A percentile compares a stretch with the other conserved stretches of the same genome.
Evolutionary conservation across 2,329 filamentous ascomycete species (phyloP).

Genomic region (Cladobotryum protrusum): DNA sequence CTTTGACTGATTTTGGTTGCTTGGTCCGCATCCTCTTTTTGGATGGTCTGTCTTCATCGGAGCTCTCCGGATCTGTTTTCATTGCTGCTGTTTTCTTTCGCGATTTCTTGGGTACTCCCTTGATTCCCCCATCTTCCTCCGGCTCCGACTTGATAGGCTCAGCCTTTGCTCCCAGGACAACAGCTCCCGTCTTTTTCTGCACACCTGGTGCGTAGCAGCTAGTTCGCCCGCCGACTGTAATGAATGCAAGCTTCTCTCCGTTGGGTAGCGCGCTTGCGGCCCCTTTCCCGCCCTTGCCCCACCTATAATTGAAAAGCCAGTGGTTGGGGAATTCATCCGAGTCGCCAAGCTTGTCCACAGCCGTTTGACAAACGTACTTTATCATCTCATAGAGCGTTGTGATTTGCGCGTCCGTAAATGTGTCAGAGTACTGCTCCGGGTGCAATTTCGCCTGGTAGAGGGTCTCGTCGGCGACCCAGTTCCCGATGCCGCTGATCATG

Average conservation of each 20-base stretch:
- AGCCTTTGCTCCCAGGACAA: conserved; percentile 38
- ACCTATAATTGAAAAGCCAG: conserved; percentile 85
- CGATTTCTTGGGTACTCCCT: conserved; percentile 17
- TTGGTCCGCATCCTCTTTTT: conserved; percentile 21
- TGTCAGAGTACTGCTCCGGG: conserved; percentile 87
- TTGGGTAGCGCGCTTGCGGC: conserved; percentile 64
- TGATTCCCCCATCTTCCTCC: conserved; percentile 19
- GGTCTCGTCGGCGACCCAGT: conserved; percentile 95
- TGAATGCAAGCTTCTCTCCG: conserved; percentile 75
- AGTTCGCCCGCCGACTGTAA: conserved; percentile 86
- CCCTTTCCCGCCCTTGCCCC: conserved; percentile 82
- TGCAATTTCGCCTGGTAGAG: conserved; percentile 85
- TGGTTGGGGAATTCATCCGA: conserved; percentile 76
- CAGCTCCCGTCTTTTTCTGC: conserved; percentile 68
- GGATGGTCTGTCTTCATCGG: conserved; percentile 19
- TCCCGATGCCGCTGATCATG: conserved; percentile 86
- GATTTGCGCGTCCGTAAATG: conserved; percentile 67
- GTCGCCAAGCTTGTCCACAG: conserved; percentile 73
- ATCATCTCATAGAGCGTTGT: conserved; percentile 65
- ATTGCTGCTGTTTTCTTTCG: conserved; percentile 19
- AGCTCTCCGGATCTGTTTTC: conserved; percentile 21
- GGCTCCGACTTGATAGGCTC: conserved; percentile 29
- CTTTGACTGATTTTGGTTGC: conserved; percentile 16
- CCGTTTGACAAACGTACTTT: conserved; percentile 70
- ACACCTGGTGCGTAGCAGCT: conserved; percentile 80